A percentile compares a stretch with the other conserved stretches of the same genome.
Conservation (phyloP, 306 rosid genomes). For the Lathyrus tuberosus region DNA sequence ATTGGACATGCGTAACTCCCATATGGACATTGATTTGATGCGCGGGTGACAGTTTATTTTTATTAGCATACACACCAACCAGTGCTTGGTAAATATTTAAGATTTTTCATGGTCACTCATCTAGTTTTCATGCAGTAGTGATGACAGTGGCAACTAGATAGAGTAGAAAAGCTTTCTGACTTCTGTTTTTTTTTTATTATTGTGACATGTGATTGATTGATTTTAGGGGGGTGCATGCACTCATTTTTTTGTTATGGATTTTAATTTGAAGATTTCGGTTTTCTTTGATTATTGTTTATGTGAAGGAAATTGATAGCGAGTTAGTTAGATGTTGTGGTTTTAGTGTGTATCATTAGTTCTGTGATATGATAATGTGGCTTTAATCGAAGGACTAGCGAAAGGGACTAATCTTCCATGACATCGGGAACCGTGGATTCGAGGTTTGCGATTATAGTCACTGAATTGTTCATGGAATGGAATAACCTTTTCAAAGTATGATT, state of each 20-base stretch:
- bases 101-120: slow-evolving; percentile 44
- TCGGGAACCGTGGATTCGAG: not conserved
- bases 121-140: slow-evolving; percentile 56
- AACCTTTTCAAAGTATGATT: not conserved
- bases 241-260: slow-evolving; percentile 48
- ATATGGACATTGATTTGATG: slow-evolving; percentile 92
- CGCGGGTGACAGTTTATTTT: slow-evolving; percentile 63
- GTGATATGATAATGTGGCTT: not conserved
- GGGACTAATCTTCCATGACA: not conserved
- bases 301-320: slow-evolving; percentile 16
- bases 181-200: slow-evolving; percentile 35
- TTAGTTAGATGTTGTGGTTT: slow-evolving; percentile 22
- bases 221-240: slow-evolving; percentile 50
- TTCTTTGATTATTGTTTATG: slow-evolving; percentile 31
- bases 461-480: not conserved
- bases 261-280: slow-evolving; percentile 40
- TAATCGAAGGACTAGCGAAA: not conserved
- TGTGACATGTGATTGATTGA: slow-evolving; percentile 51
- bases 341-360: not conserved
- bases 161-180: slow-evolving; percentile 55
- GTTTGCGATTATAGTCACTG: not conserved
- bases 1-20: slow-evolving; percentile 80
- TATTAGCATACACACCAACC: slow-evolving; percentile 6
- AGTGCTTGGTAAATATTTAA: slow-evolving; percentile 47
- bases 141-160: slow-evolving; percentile 49